phyloP scores from a whole-genome alignment of 257 asterid species.

The Echium plantagineum region DNA sequence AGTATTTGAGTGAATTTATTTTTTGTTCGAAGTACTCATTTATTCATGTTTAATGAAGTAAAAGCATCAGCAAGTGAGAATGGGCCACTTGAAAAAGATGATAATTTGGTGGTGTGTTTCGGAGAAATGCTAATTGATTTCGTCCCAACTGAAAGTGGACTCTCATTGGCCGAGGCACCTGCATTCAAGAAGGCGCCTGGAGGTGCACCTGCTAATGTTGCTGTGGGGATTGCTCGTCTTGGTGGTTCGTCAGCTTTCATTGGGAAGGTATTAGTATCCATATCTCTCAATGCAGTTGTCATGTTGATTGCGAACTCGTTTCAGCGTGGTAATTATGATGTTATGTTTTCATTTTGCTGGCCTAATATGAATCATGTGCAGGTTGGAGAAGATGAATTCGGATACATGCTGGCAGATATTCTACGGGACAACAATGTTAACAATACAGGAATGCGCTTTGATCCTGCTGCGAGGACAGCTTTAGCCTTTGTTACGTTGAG shows the following conservation, averaged over 20 bases:
- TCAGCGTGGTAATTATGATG: neutral
- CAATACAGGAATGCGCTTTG: constrained; percentile 84
- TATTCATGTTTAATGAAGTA: constrained; percentile 23
- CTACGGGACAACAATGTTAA: constrained; percentile 85
- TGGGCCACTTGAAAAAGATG: constrained; percentile 41
- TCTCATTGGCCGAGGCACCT: constrained; percentile 85
- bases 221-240: constrained; percentile 96
- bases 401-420: constrained; percentile 93
- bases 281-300: neutral
- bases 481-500: constrained; percentile 88
- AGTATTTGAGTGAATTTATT: neutral
- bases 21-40: neutral
- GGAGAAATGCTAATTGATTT: constrained; percentile 99
- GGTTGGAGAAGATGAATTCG: constrained; percentile 99
- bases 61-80: constrained; percentile 44
- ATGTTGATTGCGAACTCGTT: neutral
- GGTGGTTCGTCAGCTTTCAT: constrained; percentile 94
- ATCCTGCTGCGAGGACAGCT: constrained; percentile 97
- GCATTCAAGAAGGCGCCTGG: constrained; percentile 97
- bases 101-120: constrained; percentile 76
- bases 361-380: constrained; percentile 17
- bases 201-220: constrained; percentile 99
- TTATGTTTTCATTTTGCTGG: neutral
- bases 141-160: constrained; percentile 83
- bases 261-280: constrained; percentile 53